These are phyloP conservation scores for Calonectria honghensis DNA, from an alignment of 2,329 filamentous ascomycete species.

Conservation along the genomic window DNA sequence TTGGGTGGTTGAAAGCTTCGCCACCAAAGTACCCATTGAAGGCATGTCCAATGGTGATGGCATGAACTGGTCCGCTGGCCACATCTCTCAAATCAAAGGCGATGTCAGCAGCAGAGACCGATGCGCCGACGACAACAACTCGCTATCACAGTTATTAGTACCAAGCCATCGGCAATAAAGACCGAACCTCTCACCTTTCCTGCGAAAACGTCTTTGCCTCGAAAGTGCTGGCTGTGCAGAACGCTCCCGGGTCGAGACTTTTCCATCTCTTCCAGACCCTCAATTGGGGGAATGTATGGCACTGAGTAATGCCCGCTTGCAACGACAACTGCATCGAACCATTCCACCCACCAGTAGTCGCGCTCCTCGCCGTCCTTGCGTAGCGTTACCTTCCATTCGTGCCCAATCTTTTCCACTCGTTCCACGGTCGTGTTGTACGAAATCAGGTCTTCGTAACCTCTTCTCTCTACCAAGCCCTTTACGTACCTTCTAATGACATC, in stretches of 20 bases:
- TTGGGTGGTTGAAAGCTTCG: neutral
- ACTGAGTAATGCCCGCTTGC: conserved; percentile 5
- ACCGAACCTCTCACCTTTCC: neutral
- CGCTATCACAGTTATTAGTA: neutral
- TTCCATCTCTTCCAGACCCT: neutral
- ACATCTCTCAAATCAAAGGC: neutral
- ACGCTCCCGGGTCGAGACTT: conserved; percentile 1
- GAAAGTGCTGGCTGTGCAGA: neutral
- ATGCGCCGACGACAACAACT: neutral
- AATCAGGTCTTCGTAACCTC: neutral
- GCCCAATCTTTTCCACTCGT: neutral
- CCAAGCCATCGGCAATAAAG: too few relatives aligned
- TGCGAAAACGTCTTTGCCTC: neutral
- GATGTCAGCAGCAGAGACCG: conserved; percentile 7
- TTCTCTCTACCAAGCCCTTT: neutral
- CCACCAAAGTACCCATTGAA: neutral
- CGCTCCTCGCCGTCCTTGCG: neutral
- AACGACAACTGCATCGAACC: conserved; percentile 6
- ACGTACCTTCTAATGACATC: neutral
- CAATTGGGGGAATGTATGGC: neutral
- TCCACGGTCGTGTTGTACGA: neutral
- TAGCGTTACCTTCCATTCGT: neutral
- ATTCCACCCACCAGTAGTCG: conserved; percentile 9
- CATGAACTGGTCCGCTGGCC: neutral
- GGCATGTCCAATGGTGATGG: neutral